A percentile compares a stretch with the other conserved stretches of the same genome.
Conservation (phyloP, 371 early-diverging fungal species). For the Rhizopus sp. region DNA sequence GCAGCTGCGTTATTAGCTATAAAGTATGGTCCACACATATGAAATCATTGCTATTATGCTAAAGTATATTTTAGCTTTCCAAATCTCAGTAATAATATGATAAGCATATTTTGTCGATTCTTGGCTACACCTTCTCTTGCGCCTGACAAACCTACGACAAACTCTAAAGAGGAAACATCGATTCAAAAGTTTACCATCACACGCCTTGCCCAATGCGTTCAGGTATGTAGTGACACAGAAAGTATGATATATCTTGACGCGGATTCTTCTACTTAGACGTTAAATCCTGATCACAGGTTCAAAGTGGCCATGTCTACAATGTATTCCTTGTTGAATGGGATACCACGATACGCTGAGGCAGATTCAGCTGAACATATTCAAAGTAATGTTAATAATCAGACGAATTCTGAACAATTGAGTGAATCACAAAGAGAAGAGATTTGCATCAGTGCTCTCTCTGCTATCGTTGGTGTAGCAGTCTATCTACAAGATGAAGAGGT, state of each 20-base stretch:
- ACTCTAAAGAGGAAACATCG: slow-evolving; percentile 22
- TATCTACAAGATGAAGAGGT: slow-evolving; percentile 64
- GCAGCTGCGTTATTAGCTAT: slow-evolving; percentile 58
- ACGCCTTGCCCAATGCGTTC: slow-evolving; percentile 60
- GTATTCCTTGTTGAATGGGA: slow-evolving; percentile 57
- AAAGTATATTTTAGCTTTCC: slow-evolving; percentile 41
- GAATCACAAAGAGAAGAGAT: slow-evolving; percentile 55
- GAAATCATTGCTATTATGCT: not conserved
- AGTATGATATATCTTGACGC: no score
- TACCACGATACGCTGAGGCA: slow-evolving; percentile 47
- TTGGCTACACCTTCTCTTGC: slow-evolving; percentile 64
- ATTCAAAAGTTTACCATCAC: slow-evolving; percentile 60
- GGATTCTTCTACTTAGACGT: no score
- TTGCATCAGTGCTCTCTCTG: slow-evolving; percentile 57
- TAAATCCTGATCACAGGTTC: slow-evolving; percentile 26
- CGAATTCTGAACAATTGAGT: slow-evolving; percentile 26
- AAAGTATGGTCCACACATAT: slow-evolving; percentile 42
- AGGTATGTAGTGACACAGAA: slow-evolving; percentile 31
- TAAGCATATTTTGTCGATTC: slow-evolving; percentile 59
- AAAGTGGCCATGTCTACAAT: slow-evolving; percentile 58
- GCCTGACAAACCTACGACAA: slow-evolving; percentile 44
- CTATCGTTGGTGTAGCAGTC: slow-evolving; percentile 69
- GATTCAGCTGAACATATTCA: slow-evolving; percentile 4
- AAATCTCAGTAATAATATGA: slow-evolving; percentile 53
- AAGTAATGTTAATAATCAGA: slow-evolving; percentile 3